Evolutionary conservation across 345 rosid genomes (phyloP), one percentile per base, ranked within the genome.

Genomic region (Aegle marmelos): DNA sequence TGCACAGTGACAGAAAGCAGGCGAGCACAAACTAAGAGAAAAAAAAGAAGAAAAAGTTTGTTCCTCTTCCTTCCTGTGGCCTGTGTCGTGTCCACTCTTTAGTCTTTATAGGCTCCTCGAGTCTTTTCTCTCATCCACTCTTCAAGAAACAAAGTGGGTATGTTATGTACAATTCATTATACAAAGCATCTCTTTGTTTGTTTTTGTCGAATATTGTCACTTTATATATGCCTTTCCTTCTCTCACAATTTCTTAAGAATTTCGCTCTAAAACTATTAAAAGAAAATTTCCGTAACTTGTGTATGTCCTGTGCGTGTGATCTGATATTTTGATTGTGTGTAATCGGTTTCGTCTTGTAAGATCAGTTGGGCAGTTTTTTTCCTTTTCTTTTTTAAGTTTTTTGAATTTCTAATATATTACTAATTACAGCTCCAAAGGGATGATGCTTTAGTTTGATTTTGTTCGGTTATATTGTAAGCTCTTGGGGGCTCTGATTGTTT

Each of bases 181-280:
- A 70, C 69, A 30, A 45, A 79, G 84, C 85, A 79, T 83, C 80
- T 81, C 59, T 76, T 65, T 83, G 62, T 31, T 57, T 22, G 76
- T 58, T 79, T 79, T 27, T 0, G 0, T 67, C 66, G 85, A 83
- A 79, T 81, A 81, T 84, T 78, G 78, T 76, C 78, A n/a, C 71
- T 80, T 75, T 75, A 50, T 67, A 16, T 24, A 2, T 75, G 8
- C 53, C 21, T 30, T 37, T 59, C 34, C 13, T 30, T 50, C n/a
- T 33, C 50, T 80, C 48, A 37, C 78, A 57, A 79, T 74, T 73
- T 82, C 72, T 5, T 59, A 34, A 10, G 48, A 59, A 74, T 68
- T 65, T 48, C 48, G 41, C 53, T 53, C 58, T 79, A 64, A 58
- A 30, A 68, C 39, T 36, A 41, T 19, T 57, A 60, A 68, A 50